phyloP scores from a whole-genome alignment of 495 filamentous ascomycete genomes.

The Penicillium canariense region DNA sequence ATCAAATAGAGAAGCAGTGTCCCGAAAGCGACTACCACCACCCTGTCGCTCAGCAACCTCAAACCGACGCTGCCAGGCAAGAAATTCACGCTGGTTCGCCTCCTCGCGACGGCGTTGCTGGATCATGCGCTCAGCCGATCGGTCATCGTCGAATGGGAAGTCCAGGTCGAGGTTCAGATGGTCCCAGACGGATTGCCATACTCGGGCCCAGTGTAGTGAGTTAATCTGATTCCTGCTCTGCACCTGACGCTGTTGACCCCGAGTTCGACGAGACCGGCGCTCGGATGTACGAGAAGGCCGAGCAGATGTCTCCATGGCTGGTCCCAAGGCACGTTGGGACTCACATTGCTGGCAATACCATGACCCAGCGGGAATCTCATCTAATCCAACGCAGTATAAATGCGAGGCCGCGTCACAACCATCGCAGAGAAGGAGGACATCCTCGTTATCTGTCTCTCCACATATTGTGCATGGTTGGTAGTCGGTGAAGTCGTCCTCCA shows the following conservation, averaged over 20 bases:
- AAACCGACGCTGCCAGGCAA: constrained; percentile 74
- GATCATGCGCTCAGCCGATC: constrained; percentile 43
- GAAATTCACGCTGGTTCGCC: constrained; percentile 63
- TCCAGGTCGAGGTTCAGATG: constrained; percentile 78
- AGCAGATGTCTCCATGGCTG: constrained; percentile 29
- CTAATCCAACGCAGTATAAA: constrained; percentile 80
- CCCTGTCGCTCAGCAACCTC: constrained; percentile 77
- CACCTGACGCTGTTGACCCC: constrained; percentile 45
- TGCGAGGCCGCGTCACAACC: constrained; percentile 82
- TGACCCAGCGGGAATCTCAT: constrained; percentile 63
- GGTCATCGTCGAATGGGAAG: constrained; percentile 81
- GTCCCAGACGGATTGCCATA: constrained; percentile 66
- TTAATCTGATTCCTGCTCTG: constrained; percentile 45
- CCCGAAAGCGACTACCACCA: constrained; percentile 67
- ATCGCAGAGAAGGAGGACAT: constrained; percentile 81
- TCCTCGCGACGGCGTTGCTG: constrained; percentile 58
- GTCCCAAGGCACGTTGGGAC: constrained; percentile 47
- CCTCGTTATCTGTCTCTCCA: constrained; percentile 68
- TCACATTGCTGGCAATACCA: constrained; percentile 88
- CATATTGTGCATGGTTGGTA: constrained; percentile 78
- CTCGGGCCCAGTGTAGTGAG: constrained; percentile 59
- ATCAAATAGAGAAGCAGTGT: constrained; percentile 54
- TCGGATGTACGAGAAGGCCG: constrained; percentile 33
- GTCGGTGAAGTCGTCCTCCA: constrained; percentile 62
- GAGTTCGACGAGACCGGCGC: constrained; percentile 48